Evolutionary conservation across 2,329 filamentous ascomycete species (phyloP).

Genomic region (Metarhizium humberi): DNA sequence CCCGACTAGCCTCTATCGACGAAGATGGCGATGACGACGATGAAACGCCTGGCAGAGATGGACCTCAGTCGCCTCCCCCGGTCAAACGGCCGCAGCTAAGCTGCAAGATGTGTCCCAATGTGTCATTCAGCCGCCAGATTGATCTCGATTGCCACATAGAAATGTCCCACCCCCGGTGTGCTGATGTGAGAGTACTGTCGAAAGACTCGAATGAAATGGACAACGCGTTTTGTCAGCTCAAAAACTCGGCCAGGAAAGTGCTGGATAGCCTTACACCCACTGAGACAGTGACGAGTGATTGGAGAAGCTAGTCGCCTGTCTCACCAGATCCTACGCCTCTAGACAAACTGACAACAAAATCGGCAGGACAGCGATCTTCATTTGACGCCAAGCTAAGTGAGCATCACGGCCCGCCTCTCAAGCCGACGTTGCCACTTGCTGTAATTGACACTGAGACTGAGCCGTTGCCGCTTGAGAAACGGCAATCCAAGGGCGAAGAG

Average conservation of each 20-base stretch:
- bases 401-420: background rate
- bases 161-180: background rate
- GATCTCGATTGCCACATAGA: background rate
- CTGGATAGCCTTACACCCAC: background rate
- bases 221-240: background rate
- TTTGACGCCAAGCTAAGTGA: slow-evolving; percentile 1
- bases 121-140: background rate
- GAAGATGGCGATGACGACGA: background rate
- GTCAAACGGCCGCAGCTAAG: background rate
- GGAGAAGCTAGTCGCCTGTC: background rate
- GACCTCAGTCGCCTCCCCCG: background rate
- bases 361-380: background rate
- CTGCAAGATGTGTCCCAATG: background rate
- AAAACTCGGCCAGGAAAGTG: background rate
- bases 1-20: slow-evolving; percentile 4
- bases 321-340: background rate
- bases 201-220: background rate
- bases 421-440: background rate
- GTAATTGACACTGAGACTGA: background rate
- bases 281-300: background rate
- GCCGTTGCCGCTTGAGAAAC: background rate
- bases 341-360: background rate
- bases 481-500: background rate
- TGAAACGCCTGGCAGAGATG: background rate
- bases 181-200: too few species aligned